These are phyloP conservation scores for Suhomyces prunicola DNA, from an alignment of 805 yeast genomes.

Conservation along the genomic window DNA sequence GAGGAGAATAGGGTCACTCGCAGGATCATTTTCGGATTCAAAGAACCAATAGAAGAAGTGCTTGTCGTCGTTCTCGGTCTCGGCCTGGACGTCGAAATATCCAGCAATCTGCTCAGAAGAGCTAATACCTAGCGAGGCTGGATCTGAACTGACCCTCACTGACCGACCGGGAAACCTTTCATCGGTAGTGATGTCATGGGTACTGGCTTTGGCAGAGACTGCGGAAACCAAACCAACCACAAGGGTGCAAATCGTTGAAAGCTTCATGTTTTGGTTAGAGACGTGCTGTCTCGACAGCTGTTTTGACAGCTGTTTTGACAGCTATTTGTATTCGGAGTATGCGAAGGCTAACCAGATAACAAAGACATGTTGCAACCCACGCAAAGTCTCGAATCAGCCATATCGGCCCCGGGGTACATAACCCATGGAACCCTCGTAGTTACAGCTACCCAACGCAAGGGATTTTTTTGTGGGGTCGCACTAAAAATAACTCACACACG, in stretches of 20 bases:
- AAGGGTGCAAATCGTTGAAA: background rate
- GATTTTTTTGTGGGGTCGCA: background rate
- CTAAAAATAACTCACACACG: background rate
- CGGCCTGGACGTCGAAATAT: constrained; percentile 31
- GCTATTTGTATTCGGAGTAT: background rate
- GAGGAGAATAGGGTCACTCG: constrained; percentile 28
- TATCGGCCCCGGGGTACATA: too few species aligned
- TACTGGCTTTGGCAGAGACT: background rate
- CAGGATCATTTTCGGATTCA: constrained; percentile 30
- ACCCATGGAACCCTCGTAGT: too few species aligned
- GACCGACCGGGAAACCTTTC: background rate
- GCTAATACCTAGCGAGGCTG: constrained; percentile 32
- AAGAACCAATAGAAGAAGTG: constrained; percentile 32
- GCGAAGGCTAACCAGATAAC: background rate
- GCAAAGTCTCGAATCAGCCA: too few species aligned
- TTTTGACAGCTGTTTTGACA: background rate
- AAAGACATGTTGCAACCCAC: too few species aligned
- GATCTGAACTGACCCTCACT: background rate
- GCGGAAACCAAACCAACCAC: background rate
- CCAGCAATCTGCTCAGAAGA: constrained; percentile 37
- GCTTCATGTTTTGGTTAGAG: background rate
- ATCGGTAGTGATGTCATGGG: background rate
- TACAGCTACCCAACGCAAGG: background rate
- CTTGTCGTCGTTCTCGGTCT: constrained; percentile 21
- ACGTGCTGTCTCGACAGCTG: background rate